Conservation (phyloP, 73 alveolate species). For the Halteria grandinella region DNA sequence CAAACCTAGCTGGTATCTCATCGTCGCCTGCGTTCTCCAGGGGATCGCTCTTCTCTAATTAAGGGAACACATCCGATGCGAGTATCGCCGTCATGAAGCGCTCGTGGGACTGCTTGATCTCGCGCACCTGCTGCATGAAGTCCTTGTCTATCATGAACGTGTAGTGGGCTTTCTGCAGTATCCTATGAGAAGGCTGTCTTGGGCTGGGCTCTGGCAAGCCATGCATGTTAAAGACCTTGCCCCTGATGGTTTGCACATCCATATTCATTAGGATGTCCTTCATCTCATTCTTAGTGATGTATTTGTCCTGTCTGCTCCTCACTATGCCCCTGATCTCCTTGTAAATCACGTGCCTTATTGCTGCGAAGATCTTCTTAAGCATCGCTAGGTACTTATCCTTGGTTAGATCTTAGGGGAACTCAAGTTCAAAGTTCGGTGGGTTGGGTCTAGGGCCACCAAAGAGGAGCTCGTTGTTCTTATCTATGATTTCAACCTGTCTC, state of each 20-base stretch:
- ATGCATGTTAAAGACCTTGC: slow-evolving; percentile 7
- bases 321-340: slow-evolving; percentile 15
- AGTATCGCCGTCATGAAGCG: slow-evolving; percentile 33
- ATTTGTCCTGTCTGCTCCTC: background rate
- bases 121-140: slow-evolving; percentile 11
- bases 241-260: slow-evolving; percentile 18
- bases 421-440: slow-evolving; percentile 38
- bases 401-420: slow-evolving; percentile 40
- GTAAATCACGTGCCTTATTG: slow-evolving; percentile 17
- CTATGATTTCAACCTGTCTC: background rate
- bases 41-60: slow-evolving; percentile 37
- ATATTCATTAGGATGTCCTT: slow-evolving; percentile 31
- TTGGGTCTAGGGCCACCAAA: slow-evolving; percentile 1
- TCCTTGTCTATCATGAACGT: slow-evolving; percentile 45
- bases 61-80: slow-evolving; percentile 39
- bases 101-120: slow-evolving; percentile 40
- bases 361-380: slow-evolving; percentile 35
- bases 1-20: slow-evolving; percentile 30
- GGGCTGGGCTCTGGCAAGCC: slow-evolving; percentile 27
- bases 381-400: slow-evolving; percentile 38
- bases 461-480: slow-evolving; percentile 11
- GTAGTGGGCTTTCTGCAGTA: slow-evolving; percentile 33
- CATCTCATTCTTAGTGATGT: slow-evolving; percentile 34
- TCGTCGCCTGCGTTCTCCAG: background rate
- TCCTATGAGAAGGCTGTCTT: slow-evolving; percentile 38